Conservation (phyloP, 768 basidiomycete species). For the Tulasnella sp. region DNA sequence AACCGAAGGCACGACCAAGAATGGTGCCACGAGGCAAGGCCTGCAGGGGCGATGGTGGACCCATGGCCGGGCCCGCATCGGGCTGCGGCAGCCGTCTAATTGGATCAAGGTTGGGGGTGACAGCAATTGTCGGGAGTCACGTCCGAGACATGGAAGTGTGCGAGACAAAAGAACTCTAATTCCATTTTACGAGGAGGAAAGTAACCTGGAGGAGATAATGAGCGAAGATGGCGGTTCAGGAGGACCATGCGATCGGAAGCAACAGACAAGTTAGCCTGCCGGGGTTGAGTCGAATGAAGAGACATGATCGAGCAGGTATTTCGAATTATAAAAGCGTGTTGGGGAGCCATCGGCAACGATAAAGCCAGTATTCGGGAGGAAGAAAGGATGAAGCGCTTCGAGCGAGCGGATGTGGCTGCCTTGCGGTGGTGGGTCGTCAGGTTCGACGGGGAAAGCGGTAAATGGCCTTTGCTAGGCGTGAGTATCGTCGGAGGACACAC, state of each 20-base stretch:
- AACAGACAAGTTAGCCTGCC: neutral
- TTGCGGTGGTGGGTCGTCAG: neutral
- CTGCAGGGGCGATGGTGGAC: conserved; percentile 6
- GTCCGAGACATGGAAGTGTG: conserved; percentile 4
- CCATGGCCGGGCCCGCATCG: conserved; percentile 8
- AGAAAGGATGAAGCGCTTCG: neutral
- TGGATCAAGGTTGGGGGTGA: conserved; percentile 9
- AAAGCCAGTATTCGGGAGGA: neutral
- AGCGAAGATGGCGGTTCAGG: neutral
- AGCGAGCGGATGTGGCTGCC: neutral
- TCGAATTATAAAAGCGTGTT: neutral
- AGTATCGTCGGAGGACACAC: neutral
- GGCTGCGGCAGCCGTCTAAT: conserved; percentile 1
- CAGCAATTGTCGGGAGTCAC: conserved; percentile 11
- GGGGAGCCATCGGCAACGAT: neutral
- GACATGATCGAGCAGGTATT: neutral
- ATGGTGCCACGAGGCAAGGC: neutral
- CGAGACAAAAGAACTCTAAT: conserved; percentile 12
- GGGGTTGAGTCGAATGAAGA: neutral
- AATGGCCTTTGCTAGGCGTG: conserved; percentile 1
- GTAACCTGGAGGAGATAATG: conserved; percentile 2
- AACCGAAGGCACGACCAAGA: neutral
- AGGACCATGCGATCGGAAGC: neutral
- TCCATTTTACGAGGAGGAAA: neutral
- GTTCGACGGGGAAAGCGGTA: neutral